Base-by-base conservation (phyloP, 345 rosid species). In the Lepidium africanum region DNA sequence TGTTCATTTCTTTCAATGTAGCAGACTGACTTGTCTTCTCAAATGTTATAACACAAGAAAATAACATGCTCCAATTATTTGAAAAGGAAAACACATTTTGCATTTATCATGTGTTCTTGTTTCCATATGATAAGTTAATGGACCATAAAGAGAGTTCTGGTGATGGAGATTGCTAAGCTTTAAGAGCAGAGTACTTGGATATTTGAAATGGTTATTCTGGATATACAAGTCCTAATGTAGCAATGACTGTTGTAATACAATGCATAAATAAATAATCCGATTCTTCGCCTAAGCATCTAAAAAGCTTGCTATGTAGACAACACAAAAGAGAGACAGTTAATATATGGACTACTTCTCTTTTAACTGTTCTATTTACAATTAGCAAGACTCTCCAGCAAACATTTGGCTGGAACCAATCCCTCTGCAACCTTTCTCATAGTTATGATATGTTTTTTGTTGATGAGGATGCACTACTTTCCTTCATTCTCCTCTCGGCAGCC, bases 401-500 rank as follows among this genome's bases (percentile, higher is more conserved):
- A 51, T 51, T 43, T 63, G 37, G 39, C 55, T 43, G 47, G 41
- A 71, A 63, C 27, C 57, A 41, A 5, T 59, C 68, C 67, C 23
- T 67, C 15, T 19, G 67, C 48, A 42, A 4, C 50, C 37, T 13
- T 42, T 45, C 43, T 46, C 10, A 16, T 37, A 63, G 8, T 59
- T 50, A 68, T 61, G 52, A 62, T 48, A 35, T 12, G 58, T 65
- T 74, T 52, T 51, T 60, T 11, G 65, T 48, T 33, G 70, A 75
- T 9, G 78, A 48, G 30, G 74, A 68, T 48, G 78, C 74, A 62
- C 15, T 40, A 14, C 63, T 76, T 66, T 74, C 84, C 53, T 70
- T 79, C 52, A 85, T 79, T 70, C 98, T 84, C 81, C 86, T 93
- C 82, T 91, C 92, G 15, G 97, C 98, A 54, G 98, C 98, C 13